Evolutionary conservation across 345 rosid species (phyloP), one percentile per base, ranked within the genome.

Genomic region (Sisymbrium irio): DNA sequence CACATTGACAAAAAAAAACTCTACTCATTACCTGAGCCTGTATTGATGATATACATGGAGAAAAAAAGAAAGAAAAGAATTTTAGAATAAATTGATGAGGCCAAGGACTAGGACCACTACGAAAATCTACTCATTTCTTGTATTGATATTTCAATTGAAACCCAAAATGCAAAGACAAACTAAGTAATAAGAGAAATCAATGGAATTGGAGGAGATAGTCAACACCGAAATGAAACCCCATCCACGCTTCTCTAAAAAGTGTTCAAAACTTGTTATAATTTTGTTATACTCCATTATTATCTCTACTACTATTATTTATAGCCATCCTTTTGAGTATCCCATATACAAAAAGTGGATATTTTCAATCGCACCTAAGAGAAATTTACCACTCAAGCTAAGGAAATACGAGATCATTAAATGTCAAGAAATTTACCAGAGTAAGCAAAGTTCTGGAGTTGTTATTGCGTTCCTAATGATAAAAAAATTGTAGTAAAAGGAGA

Each of bases 151-250:
- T 60, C 51, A 70, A 59, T 62, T 45, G 71, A 63, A 83, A 71
- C 66, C 62, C 51, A 20, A 27, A 79, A 65, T 68, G 69, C 68
- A 65, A 64, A 77, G 67, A 77, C 66, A 77, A 64, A 63, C 13
- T 8, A 18, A 76, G 71, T 63, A 77, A 54, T 19, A 58, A 49
- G 75, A 49, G 55, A 37, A 39, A 71, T 70, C 45, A 41, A 69
- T 65, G 70, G 65, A 60, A 64, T 36, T 37, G 67, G 71, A 72
- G 62, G 63, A 64, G 30, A 37, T 83, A 81, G 87, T 87, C 90
- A 87, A 87, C 84, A 47, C 35, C 3, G 69, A 77, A 80, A 89
- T 87, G 62, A 82, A 59, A 45, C 30, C 65, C 44, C 44, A 47
- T 71, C 71, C 66, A 76, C 71, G 75, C 60, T 62, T 76, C 75